Base-by-base conservation (phyloP, 2,329 filamentous ascomycete genomes). In the Calonectria montana region DNA sequence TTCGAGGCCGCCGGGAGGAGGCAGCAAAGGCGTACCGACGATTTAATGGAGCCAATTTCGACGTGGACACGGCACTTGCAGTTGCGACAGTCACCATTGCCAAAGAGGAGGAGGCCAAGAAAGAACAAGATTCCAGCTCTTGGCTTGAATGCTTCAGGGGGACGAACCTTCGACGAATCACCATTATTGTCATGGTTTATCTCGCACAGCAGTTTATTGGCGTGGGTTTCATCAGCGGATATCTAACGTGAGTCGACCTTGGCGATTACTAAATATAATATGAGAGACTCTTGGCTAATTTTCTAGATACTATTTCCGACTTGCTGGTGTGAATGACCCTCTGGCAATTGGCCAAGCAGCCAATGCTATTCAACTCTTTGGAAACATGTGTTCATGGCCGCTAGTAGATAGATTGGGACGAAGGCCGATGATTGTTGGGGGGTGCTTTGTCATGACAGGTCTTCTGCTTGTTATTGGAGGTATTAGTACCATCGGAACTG, bases 131-230 rank as follows among this genome's bases (percentile, higher is more conserved):
- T 43, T 53, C 61, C 2, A 74, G 70, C 39, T 70, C 65, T 18
- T 81, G 77, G 76, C n/a, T 80, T 9, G 78, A 81, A 21, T 81
- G 78, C 31, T 81, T 81, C 72, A 74, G 67, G 53, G 80, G 80
- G 9, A 74, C 74, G 10, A 79, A 81, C 67, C 72, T 75, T 4
- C 75, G 79, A 25, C 71, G 80, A n/a, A 81, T 79, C 12, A 72
- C 75, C 16, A 80, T 82, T 16, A 78, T 82, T 18, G 72, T 77
- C 61, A 80, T 81, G 80, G 78, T 81, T 29, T 82, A 81, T 41
- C 74, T 81, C 2, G 75, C 80, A 0, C 80, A 82, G 67, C 80
- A 81, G 47, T 75, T 77, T 21, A 78, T 81, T 31, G 80, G 80
- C 12, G 79, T 81, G 15, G 80, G 79, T 41, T 81, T 82, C 21